Base-by-base conservation (phyloP, 1,139 yeast genomes). In the Yamadazyma conglobata region DNA sequence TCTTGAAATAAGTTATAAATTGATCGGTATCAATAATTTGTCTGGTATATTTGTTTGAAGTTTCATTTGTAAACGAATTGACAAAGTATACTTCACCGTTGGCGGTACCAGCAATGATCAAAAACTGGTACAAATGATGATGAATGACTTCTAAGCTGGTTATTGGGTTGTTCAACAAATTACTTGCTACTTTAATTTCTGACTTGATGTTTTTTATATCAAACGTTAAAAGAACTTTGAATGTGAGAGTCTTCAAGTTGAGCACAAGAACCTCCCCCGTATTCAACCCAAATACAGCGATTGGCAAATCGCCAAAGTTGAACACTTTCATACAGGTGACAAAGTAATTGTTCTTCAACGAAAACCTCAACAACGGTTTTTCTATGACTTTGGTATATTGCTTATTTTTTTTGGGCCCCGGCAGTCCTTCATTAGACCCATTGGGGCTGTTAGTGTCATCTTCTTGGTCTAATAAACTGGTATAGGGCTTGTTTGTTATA, bases 81-180 rank as follows among this genome's bases (percentile, higher is more conserved):
- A 64, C 31, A 10, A 67, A 54, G 2, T 49, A 40, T 6, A 66
- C 60, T 40, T 67, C 73, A 0, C 73, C 73, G 38, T 63, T 60
- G 6, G 71, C 54, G 33, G 48, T 58, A 2, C 73, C 73, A 0
- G 56, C 69, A 5, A 63, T 47, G 3, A 67, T 43, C 31, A 67
- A 46, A 29, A 54, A 52, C 7, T 58, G 64, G 38, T 54, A 56
- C 6, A 44, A 35, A 1, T 59, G 58, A 40, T 64, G 64, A 24
- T 41, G 35, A 10, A 66, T 48, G 3, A 56, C 47, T 15, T 58
- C 64, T 6, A 67, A 33, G 6, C 68, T 47, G 1, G 71, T 64
- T 2, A 65, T 65, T 2, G 51, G 35, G 3, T 35, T 34, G 27
- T 44, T 44, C 9, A 34, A 32, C 12, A 41, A 32, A n/a, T 37